A percentile compares a stretch with the other conserved stretches of the same genome.
Conservation (phyloP, 2,329 filamentous ascomycete species). For the Colletotrichum tanaceti region DNA sequence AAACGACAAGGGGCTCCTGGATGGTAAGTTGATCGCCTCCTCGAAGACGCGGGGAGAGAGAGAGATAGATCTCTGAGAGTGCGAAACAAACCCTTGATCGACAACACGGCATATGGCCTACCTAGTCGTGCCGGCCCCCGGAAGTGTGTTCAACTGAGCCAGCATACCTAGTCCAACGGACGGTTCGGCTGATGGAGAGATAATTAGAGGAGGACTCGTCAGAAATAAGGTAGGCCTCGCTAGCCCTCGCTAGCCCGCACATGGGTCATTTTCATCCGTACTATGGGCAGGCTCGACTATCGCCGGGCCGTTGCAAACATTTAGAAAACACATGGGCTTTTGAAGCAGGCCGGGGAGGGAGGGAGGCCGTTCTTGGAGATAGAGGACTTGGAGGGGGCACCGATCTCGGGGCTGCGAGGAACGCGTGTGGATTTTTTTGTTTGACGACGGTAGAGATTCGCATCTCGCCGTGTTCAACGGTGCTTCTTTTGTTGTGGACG, state of each 20-base stretch:
- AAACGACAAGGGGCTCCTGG: background rate
- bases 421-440: background rate
- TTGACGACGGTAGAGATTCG: background rate
- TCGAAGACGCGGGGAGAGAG: background rate
- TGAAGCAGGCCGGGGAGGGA: background rate
- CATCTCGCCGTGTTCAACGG: background rate
- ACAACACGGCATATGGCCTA: too few species aligned
- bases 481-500: too few species aligned
- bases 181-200: background rate
- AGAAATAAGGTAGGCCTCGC: background rate
- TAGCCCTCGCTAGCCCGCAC: background rate
- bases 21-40: too few species aligned
- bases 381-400: constrained; percentile 13
- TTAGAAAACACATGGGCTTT: background rate
- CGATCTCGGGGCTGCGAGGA: background rate
- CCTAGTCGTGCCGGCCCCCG: too few species aligned
- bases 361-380: constrained; percentile 22
- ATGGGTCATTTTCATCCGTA: background rate
- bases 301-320: constrained; percentile 11
- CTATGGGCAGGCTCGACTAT: background rate
- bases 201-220: background rate
- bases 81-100: background rate
- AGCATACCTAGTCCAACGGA: too few species aligned
- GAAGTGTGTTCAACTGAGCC: background rate
- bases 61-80: background rate